phyloP scores from a whole-genome alignment of 495 filamentous ascomycete genomes.

The Zalerion maritima region DNA sequence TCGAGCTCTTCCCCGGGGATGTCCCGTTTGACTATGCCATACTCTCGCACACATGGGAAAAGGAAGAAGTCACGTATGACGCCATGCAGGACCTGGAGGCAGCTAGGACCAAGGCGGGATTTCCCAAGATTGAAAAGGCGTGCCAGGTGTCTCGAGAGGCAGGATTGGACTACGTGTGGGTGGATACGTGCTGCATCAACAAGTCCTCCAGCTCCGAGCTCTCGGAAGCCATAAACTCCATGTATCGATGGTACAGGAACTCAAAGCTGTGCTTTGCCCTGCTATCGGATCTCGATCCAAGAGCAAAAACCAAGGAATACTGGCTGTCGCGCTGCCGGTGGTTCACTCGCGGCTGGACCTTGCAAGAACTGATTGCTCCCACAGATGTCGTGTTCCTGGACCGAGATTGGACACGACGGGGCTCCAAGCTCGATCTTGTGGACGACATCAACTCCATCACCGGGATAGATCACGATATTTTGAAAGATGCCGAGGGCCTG shows the following conservation, averaged over 20 bases:
- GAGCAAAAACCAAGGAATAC: background rate
- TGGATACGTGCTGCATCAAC: constrained; percentile 19
- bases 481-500: background rate
- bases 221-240: constrained; percentile 17
- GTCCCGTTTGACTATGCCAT: constrained; percentile 19
- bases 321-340: constrained; percentile 12
- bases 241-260: constrained; percentile 20
- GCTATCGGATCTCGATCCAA: constrained; percentile 10
- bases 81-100: constrained; percentile 9
- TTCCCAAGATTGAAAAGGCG: constrained; percentile 10
- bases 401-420: constrained; percentile 14
- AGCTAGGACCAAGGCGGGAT: constrained; percentile 10
- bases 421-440: constrained; percentile 1
- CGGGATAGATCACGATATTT: constrained; percentile 1
- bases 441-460: constrained; percentile 4
- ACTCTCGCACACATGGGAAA: constrained; percentile 24
- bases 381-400: constrained; percentile 17
- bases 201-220: constrained; percentile 21
- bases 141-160: constrained; percentile 6
- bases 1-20: constrained; percentile 10
- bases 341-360: constrained; percentile 23
- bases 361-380: constrained; percentile 27
- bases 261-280: constrained; percentile 19
- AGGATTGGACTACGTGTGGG: constrained; percentile 11
- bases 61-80: constrained; percentile 20